Percentiles rank a stretch among this genome's conserved stretches.
Evolutionary conservation across 768 basidiomycete genomes (phyloP).

Genomic region (Podaxis sp.): DNA sequence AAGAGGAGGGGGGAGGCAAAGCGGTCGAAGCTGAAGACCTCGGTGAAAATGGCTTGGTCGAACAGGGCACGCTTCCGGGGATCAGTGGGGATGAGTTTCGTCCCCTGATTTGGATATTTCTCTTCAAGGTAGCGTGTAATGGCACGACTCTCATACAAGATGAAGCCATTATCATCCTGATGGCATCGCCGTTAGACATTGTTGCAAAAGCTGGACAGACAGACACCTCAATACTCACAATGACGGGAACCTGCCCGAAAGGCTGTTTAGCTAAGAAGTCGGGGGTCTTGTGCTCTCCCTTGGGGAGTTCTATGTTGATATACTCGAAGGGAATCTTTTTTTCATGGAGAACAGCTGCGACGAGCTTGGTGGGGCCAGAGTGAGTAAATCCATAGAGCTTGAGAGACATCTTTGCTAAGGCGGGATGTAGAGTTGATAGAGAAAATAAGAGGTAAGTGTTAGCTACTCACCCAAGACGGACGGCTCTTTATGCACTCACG

Average conservation of each 20-base stretch:
- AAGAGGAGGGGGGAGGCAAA: slow-evolving; percentile 25
- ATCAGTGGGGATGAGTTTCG: slow-evolving; percentile 39
- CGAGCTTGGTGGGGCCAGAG: slow-evolving; percentile 43
- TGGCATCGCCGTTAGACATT: background rate
- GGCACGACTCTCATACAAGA: slow-evolving; percentile 51
- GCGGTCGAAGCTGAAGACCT: slow-evolving; percentile 40
- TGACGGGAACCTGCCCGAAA: slow-evolving; percentile 52
- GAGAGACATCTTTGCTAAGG: slow-evolving; percentile 26
- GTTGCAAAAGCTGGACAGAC: background rate
- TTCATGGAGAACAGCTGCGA: slow-evolving; percentile 42
- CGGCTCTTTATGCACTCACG: background rate
- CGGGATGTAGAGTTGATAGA: background rate
- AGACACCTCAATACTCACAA: slow-evolving; percentile 25
- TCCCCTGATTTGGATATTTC: slow-evolving; percentile 44
- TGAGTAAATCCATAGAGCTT: slow-evolving; percentile 30
- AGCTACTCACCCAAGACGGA: background rate
- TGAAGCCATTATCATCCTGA: slow-evolving; percentile 50
- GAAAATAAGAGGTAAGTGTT: background rate
- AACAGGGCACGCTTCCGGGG: slow-evolving; percentile 29
- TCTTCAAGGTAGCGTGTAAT: slow-evolving; percentile 47
- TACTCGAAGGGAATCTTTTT: slow-evolving; percentile 47
- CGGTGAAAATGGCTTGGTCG: slow-evolving; percentile 39
- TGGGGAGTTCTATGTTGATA: slow-evolving; percentile 33
- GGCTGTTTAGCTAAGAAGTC: slow-evolving; percentile 42
- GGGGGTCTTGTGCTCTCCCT: slow-evolving; percentile 35